Evolutionary conservation across 495 filamentous ascomycete species (phyloP), one percentile per base, ranked within the genome.

Genomic region (Pyrenula massariospora): DNA sequence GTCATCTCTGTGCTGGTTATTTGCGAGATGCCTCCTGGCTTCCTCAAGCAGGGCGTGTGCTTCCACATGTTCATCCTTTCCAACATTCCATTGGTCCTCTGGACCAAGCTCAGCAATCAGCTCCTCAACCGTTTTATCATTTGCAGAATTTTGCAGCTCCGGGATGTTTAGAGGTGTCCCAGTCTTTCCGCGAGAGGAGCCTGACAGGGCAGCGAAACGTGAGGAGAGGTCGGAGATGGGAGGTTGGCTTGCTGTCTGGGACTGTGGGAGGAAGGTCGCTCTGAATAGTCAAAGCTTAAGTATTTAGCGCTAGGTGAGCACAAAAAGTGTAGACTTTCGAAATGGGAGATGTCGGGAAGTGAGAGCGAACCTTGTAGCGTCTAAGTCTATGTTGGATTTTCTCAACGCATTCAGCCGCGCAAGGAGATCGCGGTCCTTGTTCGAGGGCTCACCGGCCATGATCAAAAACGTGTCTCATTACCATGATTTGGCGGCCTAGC

Each of bases 401-500:
- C 67, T 69, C 24, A 73, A 63, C 1, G 70, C 70, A 54, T 73
- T 73, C 42, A 73, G 55, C 19, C 70, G 63, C 22, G 62, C 58
- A 12, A 73, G 58, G 22, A 73, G 63, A 53, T 65, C 49, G 31
- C 66, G 55, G 47, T 72, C 70, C 21, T 63, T 58, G 48, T 50
- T 56, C 23, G 62, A 62, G 15, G 61, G 65, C 24, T 57, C 56
- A 61, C 58, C 36, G 22, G 48, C 53, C 63, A 62, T 66, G 31
- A 42, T 15, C 15, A 8, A 15, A 15, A 42, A 42, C 31, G 8
- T 42, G 31, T 42, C 31, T 5, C 15, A 42, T 42, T 8, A 15
- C 15, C 31, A 42, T 42, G 15, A 15, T 15, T 42, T 8, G 31
- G 15, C 15, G 31, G 15, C 31, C n/a, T n/a, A n/a, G n/a, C n/a